Evolutionary conservation across 768 basidiomycete species (phyloP).

Genomic region (Mycena belliarum): DNA sequence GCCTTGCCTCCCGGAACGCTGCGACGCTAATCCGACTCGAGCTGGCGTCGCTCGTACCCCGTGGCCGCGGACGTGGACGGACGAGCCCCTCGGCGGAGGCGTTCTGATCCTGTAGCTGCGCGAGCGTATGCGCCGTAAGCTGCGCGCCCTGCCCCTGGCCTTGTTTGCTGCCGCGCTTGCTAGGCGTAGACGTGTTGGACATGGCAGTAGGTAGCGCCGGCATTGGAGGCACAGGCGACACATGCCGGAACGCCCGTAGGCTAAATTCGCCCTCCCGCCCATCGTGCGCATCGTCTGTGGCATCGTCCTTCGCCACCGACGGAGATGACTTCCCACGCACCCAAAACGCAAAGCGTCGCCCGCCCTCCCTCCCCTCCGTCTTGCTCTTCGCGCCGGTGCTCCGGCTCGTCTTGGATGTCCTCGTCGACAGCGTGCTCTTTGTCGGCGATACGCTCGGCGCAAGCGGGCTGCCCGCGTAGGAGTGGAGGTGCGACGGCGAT

Average conservation of each 20-base stretch:
- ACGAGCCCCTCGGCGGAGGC: background rate
- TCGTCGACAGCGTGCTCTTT: background rate
- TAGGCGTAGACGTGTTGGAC: too few species aligned
- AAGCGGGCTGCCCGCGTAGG: constrained; percentile 1
- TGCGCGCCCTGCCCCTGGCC: too few species aligned
- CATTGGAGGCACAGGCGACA: background rate
- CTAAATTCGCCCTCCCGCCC: constrained; percentile 9
- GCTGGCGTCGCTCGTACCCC: constrained; percentile 5
- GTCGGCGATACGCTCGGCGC: constrained; percentile 6
- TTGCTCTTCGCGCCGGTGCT: background rate
- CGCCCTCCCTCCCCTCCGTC: background rate
- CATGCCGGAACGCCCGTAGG: constrained; percentile 17
- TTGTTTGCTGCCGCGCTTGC: too few species aligned
- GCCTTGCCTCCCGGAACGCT: constrained; percentile 74
- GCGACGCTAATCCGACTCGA: constrained; percentile 74
- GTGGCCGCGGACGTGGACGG: constrained; percentile 7
- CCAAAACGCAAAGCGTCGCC: constrained; percentile 15
- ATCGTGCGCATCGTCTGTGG: background rate
- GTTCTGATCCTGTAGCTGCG: background rate
- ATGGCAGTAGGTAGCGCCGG: too few species aligned
- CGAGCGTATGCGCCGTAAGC: background rate
- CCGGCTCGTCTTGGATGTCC: background rate
- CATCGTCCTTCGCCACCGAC: background rate
- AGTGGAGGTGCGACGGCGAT: background rate
- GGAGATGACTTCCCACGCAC: background rate